These are phyloP conservation scores for Lachnellula cervina DNA, from an alignment of 2,329 filamentous ascomycete genomes.

Conservation along the genomic window DNA sequence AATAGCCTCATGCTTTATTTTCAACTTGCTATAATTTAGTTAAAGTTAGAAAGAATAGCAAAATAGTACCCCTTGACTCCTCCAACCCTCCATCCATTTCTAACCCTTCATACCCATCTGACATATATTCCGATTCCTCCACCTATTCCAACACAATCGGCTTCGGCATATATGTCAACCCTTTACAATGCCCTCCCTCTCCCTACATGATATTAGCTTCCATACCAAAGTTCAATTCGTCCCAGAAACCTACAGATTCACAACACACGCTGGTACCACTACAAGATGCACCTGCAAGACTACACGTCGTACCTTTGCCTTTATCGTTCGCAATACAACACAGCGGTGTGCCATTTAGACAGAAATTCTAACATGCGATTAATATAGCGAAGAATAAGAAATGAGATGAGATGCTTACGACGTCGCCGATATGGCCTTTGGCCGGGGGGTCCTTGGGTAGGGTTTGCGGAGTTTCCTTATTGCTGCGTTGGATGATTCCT, in stretches of 20 bases:
- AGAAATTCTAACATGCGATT: not conserved
- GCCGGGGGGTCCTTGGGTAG: not conserved
- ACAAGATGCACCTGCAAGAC: not conserved
- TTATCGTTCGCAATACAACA: not conserved
- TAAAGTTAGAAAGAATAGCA: too few relatives aligned
- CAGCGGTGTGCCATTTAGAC: not conserved
- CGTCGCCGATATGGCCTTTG: too few relatives aligned
- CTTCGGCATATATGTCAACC: not conserved
- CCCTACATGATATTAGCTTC: not conserved
- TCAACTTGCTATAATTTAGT: too few relatives aligned
- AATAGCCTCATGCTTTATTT: too few relatives aligned
- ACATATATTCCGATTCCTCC: too few relatives aligned
- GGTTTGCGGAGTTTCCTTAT: too few relatives aligned
- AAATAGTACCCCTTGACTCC: too few relatives aligned
- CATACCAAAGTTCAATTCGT: not conserved
- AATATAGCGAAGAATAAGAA: not conserved
- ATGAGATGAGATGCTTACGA: not conserved
- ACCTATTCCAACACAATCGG: too few relatives aligned
- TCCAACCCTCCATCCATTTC: too few relatives aligned
- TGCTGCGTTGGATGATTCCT: too few relatives aligned
- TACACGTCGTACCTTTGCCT: not conserved
- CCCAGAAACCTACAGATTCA: not conserved
- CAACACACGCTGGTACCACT: not conserved
- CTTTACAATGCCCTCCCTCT: not conserved
- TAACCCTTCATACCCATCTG: too few relatives aligned